A percentile compares a stretch with the other conserved stretches of the same genome.
These are phyloP conservation scores for Meyerozyma elateridarum DNA, from an alignment of 1,139 yeast species.

Conservation along the genomic window DNA sequence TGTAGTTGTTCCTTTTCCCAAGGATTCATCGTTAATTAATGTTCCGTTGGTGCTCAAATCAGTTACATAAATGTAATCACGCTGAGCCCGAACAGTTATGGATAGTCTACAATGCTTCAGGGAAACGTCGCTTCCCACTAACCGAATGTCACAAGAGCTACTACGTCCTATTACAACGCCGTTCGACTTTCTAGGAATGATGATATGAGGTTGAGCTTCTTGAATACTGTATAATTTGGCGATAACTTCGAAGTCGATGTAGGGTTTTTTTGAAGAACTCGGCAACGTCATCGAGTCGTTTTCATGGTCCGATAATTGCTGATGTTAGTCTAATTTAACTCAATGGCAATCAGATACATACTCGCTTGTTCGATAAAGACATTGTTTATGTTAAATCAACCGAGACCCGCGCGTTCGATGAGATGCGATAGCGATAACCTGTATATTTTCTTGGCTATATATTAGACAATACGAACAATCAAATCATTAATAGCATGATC, in stretches of 20 bases:
- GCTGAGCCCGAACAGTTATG: conserved; percentile 30
- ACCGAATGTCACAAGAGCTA: conserved; percentile 52
- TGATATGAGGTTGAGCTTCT: conserved; percentile 27
- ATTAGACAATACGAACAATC: conserved; percentile 25
- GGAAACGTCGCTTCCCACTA: conserved; percentile 59
- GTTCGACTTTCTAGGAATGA: conserved; percentile 29
- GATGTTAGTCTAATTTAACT: no score
- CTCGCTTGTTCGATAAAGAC: conserved; percentile 39
- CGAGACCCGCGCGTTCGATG: conserved; percentile 3
- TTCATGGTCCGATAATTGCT: background rate
- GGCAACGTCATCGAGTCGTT: no score
- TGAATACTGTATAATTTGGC: conserved; percentile 32
- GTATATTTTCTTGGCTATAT: background rate
- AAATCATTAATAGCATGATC: conserved; percentile 33
- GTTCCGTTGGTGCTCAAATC: conserved; percentile 70
- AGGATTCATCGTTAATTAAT: conserved; percentile 51
- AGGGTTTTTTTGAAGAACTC: background rate
- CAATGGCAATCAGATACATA: no score
- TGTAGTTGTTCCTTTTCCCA: conserved; percentile 45
- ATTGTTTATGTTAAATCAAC: conserved; percentile 12
- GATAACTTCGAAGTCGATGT: background rate
- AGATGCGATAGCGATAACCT: no score
- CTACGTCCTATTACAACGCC: conserved; percentile 54
- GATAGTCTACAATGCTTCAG: conserved; percentile 58
- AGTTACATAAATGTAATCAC: conserved; percentile 44